These are phyloP conservation scores for Auriculariales sp. DNA, from an alignment of 768 basidiomycete genomes.

Conservation along the genomic window DNA sequence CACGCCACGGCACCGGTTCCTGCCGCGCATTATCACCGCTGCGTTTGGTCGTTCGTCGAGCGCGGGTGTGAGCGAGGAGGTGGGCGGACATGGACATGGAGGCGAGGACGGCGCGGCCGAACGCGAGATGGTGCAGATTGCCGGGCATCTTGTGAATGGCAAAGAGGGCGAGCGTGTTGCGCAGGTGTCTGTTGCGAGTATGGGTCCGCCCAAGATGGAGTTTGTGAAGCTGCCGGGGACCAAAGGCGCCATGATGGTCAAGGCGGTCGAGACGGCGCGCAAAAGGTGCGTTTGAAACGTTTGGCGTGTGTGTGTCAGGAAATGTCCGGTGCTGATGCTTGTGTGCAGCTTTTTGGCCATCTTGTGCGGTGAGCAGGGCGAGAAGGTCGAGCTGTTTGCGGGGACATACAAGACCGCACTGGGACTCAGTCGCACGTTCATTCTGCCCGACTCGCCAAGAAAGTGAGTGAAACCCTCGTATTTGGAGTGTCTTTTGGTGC, in stretches of 20 bases:
- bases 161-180: background rate
- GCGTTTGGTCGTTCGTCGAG: slow-evolving; percentile 41
- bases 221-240: slow-evolving; percentile 89
- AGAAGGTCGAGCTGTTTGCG: slow-evolving; percentile 88
- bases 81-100: background rate
- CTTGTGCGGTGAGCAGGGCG: slow-evolving; percentile 81
- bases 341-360: slow-evolving; percentile 74
- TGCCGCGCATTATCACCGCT: slow-evolving; percentile 55
- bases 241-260: slow-evolving; percentile 69
- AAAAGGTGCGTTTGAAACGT: slow-evolving; percentile 46
- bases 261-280: slow-evolving; percentile 78
- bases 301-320: background rate
- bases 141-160: background rate
- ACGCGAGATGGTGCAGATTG: too few species aligned
- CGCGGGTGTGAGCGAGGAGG: background rate
- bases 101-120: background rate
- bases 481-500: too few species aligned
- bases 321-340: background rate
- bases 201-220: slow-evolving; percentile 73
- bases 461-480: too few species aligned
- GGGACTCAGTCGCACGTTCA: slow-evolving; percentile 83
- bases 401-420: slow-evolving; percentile 84
- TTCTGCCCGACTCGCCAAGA: slow-evolving; percentile 79
- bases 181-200: background rate
- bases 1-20: slow-evolving; percentile 26